These are phyloP conservation scores for Lathyrus oleraceus DNA, from an alignment of 306 rosid species.

Conservation along the genomic window DNA sequence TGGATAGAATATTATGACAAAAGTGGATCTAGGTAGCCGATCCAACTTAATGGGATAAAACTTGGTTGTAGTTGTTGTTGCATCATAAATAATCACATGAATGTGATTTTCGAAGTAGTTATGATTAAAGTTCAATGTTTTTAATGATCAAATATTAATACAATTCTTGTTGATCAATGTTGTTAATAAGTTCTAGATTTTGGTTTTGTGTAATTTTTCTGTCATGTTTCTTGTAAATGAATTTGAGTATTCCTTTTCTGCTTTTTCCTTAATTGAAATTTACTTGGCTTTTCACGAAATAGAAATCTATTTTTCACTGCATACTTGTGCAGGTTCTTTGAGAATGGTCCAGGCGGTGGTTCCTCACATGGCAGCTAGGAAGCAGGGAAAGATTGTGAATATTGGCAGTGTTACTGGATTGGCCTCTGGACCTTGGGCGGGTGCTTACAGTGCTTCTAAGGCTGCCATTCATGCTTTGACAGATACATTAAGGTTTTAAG, in stretches of 20 bases:
- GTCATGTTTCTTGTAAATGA: not conserved
- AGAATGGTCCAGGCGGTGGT: slow-evolving; percentile 87
- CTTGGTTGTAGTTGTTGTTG: no score
- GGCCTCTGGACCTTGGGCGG: slow-evolving; percentile 83
- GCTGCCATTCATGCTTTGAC: slow-evolving; percentile 80
- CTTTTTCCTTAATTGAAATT: not conserved
- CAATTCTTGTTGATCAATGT: not conserved
- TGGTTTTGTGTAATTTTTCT: not conserved
- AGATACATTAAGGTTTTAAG: slow-evolving; percentile 69
- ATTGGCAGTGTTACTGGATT: slow-evolving; percentile 70
- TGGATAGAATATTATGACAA: no score
- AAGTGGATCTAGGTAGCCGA: no score
- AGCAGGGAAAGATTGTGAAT: slow-evolving; percentile 77
- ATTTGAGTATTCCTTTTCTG: not conserved
- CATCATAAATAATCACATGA: not conserved
- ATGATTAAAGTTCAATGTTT: not conserved
- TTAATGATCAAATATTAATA: not conserved
- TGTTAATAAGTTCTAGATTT: not conserved
- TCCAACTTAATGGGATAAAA: no score
- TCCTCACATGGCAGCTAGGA: slow-evolving; percentile 82
- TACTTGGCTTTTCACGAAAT: not conserved
- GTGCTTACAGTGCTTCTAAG: slow-evolving; percentile 74
- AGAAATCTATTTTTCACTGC: not conserved
- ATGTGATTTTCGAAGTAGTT: not conserved
- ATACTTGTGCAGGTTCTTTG: slow-evolving; percentile 57